Evolutionary conservation across 2,329 filamentous ascomycete genomes (phyloP), one percentile per base, ranked within the genome.

Genomic region (Paraphaeosphaeria minitans): DNA sequence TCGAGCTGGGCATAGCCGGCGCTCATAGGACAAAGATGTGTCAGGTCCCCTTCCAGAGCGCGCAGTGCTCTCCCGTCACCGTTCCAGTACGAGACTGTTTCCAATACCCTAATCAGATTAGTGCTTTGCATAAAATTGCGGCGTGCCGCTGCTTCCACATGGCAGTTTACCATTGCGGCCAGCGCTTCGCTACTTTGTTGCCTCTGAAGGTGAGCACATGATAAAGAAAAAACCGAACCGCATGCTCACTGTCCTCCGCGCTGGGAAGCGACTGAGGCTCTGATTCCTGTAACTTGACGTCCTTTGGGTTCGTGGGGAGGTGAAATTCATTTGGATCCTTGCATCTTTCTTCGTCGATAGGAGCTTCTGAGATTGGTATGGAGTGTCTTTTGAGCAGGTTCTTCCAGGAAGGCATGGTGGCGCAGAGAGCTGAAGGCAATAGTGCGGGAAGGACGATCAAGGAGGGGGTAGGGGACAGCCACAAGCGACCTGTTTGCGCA

Each of bases 191-290:
- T 21, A 66, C 47, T 1, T 49, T 35, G 39, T 63, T 46, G 0
- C 42, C 42, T 33, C 64, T 58, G 9, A 59, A 47, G 6, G 66
- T 68, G 16, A 71, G 57, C 9, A 70, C 24, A 21, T 60, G 46
- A 42, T 66, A 71, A 2, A 71, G 46, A 33, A 67, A 70, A 41
- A 64, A 67, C 5, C 60, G 65, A 4, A 69, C 66, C 31, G 66
- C 60, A 22, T 68, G 53, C 9, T 53, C 31, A 37, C 39, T 41
- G 22, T 59, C 62, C 0, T 60, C 33, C 1, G 33, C 37, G 1
- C 39, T 42, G 1, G 66, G 66, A 9, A 66, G 52, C 10, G 54
- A 39, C 22, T 39, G n/a, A 5, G 61, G 55, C 19, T 21, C n/a
- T 13, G 39, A 55, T 12, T 55, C 19, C n/a, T 60, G 58, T 5